Evolutionary conservation across 768 basidiomycete genomes (phyloP).

Genomic region (Leccinum longicurvipes): DNA sequence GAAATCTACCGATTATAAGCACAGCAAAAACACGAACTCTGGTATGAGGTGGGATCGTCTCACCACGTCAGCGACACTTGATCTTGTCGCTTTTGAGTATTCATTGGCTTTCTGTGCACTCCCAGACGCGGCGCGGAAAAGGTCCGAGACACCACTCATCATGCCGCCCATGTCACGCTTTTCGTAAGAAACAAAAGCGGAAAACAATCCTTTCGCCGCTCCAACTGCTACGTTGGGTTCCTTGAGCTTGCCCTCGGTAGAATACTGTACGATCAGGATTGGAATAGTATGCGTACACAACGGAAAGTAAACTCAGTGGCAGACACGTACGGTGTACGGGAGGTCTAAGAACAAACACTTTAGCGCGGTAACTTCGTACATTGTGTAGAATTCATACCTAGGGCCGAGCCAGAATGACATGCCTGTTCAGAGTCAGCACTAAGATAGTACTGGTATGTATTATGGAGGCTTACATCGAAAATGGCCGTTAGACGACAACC

Average conservation of each 20-base stretch:
- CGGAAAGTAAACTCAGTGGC: not conserved
- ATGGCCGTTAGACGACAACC: slow-evolving; percentile 89
- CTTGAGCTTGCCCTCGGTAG: slow-evolving; percentile 93
- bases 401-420: slow-evolving; percentile 86
- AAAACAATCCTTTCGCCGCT: slow-evolving; percentile 83
- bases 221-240: slow-evolving; percentile 87
- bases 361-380: not conserved
- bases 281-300: not conserved
- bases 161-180: slow-evolving; percentile 79
- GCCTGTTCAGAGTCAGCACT: slow-evolving; percentile 43
- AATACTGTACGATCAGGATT: slow-evolving; percentile 53
- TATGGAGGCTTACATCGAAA: slow-evolving; percentile 57
- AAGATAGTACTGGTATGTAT: not conserved
- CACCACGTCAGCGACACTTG: slow-evolving; percentile 84
- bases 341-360: slow-evolving; percentile 44
- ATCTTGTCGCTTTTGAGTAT: slow-evolving; percentile 57
- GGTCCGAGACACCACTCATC: slow-evolving; percentile 64
- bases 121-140: slow-evolving; percentile 76
- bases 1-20: slow-evolving; percentile 52
- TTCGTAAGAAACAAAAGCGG: slow-evolving; percentile 72
- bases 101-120: slow-evolving; percentile 60
- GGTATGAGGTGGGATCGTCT: slow-evolving; percentile 25
- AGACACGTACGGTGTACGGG: slow-evolving; percentile 55
- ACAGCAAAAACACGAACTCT: not conserved
- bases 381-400: slow-evolving; percentile 46